Evolutionary conservation across 2,329 filamentous ascomycete genomes (phyloP).

Genomic region (Pestalotiopsis sp.): DNA sequence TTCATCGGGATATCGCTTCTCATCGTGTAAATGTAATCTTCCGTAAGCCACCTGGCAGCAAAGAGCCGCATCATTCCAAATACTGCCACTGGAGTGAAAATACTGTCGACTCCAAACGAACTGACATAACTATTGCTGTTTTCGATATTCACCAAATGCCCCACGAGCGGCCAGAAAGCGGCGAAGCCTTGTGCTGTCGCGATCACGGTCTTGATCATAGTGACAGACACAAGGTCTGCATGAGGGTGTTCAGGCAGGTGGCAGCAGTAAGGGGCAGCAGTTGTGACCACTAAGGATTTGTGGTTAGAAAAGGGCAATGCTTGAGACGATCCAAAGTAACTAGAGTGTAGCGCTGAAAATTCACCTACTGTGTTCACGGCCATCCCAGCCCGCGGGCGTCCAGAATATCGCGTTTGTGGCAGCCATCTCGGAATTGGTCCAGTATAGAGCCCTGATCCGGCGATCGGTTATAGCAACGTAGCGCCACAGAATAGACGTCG

Average conservation of each 20-base stretch:
- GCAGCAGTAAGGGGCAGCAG: conserved; percentile 13
- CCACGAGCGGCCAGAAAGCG: background rate
- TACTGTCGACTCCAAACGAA: conserved; percentile 9
- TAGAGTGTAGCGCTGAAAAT: background rate
- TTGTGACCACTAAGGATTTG: conserved; percentile 13
- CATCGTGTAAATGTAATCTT: background rate
- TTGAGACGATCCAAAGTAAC: background rate
- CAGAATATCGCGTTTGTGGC: conserved; percentile 33
- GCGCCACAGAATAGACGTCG: conserved; percentile 1
- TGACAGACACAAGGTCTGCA: conserved; percentile 8
- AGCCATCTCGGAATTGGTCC: conserved; percentile 27
- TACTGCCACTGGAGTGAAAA: conserved; percentile 4
- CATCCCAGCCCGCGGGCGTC: conserved; percentile 31
- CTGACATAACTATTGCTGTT: background rate
- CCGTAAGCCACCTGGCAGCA: conserved; percentile 10
- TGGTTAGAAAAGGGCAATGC: background rate
- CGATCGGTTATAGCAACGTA: conserved; percentile 33
- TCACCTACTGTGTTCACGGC: conserved; percentile 20
- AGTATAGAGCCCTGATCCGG: conserved; percentile 25
- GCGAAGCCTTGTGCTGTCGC: conserved; percentile 16
- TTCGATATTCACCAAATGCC: background rate
- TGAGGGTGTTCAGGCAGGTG: background rate
- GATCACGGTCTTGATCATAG: conserved; percentile 16
- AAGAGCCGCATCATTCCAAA: conserved; percentile 1
- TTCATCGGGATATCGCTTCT: background rate